A percentile compares a stretch with the other conserved stretches of the same genome.
These are phyloP conservation scores for Acanthamoeba rhysodes DNA, from an alignment of 208 protist genomes.

Conservation along the genomic window DNA sequence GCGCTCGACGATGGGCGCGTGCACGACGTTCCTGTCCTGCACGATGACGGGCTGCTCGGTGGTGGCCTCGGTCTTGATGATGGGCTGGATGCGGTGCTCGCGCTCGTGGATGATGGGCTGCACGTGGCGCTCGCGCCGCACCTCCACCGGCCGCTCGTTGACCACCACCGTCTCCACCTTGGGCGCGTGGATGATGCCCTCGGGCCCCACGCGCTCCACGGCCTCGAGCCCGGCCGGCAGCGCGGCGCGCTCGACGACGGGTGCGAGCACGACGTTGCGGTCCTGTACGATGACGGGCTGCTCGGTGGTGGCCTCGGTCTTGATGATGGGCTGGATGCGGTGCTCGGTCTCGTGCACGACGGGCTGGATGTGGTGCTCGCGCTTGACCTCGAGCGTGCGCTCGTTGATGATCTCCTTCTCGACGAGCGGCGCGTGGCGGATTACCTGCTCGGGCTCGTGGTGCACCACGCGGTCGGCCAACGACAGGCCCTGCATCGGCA, in stretches of 20 bases:
- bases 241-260: not conserved
- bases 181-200: slow-evolving; percentile 17
- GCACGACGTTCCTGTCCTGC: slow-evolving; percentile 5
- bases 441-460: not conserved
- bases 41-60: not conserved
- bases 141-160: slow-evolving; percentile 8
- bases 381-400: not conserved
- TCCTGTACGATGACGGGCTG: slow-evolving; percentile 11
- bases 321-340: slow-evolving; percentile 25
- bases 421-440: not conserved
- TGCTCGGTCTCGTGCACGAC: not conserved
- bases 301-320: slow-evolving; percentile 24
- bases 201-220: not conserved
- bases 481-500: not conserved
- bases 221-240: not conserved
- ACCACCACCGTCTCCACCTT: not conserved
- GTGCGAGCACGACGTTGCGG: not conserved
- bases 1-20: slow-evolving; percentile 11
- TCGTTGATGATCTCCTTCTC: slow-evolving; percentile 30
- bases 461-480: not conserved
- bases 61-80: slow-evolving; percentile 46
- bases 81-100: slow-evolving; percentile 47
- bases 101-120: slow-evolving; percentile 40
- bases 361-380: slow-evolving; percentile 20
- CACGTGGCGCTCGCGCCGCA: slow-evolving; percentile 23